Conservation (phyloP, 306 rosid genomes). For the Carpinus fangiana region DNA sequence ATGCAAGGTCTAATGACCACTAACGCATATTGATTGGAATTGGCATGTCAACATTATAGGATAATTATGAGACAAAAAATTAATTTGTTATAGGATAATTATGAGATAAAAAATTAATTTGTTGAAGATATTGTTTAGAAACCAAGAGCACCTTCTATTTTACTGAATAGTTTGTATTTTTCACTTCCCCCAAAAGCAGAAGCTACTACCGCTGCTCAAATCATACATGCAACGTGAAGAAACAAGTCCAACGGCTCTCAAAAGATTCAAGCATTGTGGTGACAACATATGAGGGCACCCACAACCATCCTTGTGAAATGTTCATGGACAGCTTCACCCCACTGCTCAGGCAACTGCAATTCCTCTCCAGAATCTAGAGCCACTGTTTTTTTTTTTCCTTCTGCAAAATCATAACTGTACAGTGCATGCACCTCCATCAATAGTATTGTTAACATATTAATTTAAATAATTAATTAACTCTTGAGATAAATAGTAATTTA, state of each 20-base stretch:
- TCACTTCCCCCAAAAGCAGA: conserved; percentile 27
- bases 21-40: no score
- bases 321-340: conserved; percentile 92
- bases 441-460: neutral
- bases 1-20: no score
- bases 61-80: no score
- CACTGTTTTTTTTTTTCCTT: neutral
- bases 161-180: no score
- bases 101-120: no score
- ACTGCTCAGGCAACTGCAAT: conserved; percentile 80
- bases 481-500: no score
- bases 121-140: no score
- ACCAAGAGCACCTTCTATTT: no score
- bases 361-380: conserved; percentile 58
- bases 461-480: no score
- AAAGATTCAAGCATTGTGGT: conserved; percentile 82
- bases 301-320: conserved; percentile 84
- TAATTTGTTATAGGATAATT: no score
- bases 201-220: conserved; percentile 94
- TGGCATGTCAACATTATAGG: no score
- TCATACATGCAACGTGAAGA: conserved; percentile 89
- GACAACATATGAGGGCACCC: conserved; percentile 89
- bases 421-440: neutral
- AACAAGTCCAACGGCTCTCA: conserved; percentile 85
- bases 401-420: neutral